Conservation (phyloP, 345 rosid genomes). For the Noccaea bulbosa region DNA sequence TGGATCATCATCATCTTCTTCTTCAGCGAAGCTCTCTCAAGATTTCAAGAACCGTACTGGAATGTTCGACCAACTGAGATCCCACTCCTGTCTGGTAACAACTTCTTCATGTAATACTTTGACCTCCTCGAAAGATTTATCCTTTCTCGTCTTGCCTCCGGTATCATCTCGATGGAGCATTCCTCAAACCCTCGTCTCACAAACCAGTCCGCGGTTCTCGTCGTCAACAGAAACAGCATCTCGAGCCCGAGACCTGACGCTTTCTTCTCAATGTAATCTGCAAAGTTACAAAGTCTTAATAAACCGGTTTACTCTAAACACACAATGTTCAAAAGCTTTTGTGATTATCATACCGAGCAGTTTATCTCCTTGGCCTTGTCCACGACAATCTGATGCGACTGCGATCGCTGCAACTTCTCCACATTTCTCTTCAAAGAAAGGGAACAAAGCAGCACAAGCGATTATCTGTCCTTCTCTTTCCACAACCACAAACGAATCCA, state of each 20-base stretch:
- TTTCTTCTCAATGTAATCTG: constrained; percentile 92
- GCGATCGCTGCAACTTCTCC: constrained; percentile 97
- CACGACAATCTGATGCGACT: constrained; percentile 88
- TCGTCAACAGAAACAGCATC: constrained; percentile 78
- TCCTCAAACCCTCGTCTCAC: constrained; percentile 81
- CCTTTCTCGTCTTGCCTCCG: constrained; percentile 66
- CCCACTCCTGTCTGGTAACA: constrained; percentile 80
- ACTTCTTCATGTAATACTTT: constrained; percentile 80
- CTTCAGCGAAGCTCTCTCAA: not conserved
- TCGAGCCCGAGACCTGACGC: constrained; percentile 73
- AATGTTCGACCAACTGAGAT: constrained; percentile 50
- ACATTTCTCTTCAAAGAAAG: constrained; percentile 74
- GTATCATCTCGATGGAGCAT: constrained; percentile 73
- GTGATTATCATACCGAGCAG: constrained; percentile 64
- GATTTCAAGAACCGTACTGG: constrained; percentile 13
- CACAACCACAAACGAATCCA: constrained; percentile 70
- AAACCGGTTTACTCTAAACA: not conserved
- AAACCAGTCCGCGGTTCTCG: constrained; percentile 94
- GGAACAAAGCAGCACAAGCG: constrained; percentile 93
- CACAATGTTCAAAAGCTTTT: not conserved
- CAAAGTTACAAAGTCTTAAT: constrained; percentile 2
- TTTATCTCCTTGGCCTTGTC: constrained; percentile 98
- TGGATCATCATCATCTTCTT: not conserved
- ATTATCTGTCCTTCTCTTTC: constrained; percentile 95
- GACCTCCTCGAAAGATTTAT: constrained; percentile 82